Conservation (phyloP, 2,329 filamentous ascomycete genomes). For the Fusarium bactridioides region DNA sequence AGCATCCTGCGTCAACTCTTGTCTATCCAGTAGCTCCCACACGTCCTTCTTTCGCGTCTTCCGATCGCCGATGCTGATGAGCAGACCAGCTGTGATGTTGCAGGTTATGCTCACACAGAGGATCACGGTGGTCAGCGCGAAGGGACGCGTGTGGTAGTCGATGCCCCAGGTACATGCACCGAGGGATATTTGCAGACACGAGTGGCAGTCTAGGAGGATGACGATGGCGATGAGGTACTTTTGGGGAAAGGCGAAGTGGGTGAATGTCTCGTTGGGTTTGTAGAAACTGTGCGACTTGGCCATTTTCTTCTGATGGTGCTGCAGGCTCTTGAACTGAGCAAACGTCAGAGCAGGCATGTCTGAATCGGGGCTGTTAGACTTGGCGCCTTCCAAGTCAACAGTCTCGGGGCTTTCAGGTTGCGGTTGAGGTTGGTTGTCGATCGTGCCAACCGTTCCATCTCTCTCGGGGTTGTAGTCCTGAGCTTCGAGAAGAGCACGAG, state of each 20-base stretch:
- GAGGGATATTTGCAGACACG: constrained; percentile 79
- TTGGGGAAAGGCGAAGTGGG: constrained; percentile 81
- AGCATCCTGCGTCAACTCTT: constrained; percentile 73
- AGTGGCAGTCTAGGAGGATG: constrained; percentile 81
- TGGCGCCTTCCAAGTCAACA: constrained; percentile 52
- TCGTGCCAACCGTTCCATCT: constrained; percentile 7
- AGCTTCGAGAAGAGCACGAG: constrained; percentile 25
- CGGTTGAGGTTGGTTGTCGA: constrained; percentile 47
- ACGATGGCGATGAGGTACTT: constrained; percentile 78
- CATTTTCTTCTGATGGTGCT: constrained; percentile 82
- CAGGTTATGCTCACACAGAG: constrained; percentile 80
- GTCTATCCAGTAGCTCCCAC: constrained; percentile 76
- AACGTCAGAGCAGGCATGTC: constrained; percentile 69
- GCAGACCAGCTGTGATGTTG: constrained; percentile 78
- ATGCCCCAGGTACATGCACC: constrained; percentile 83
- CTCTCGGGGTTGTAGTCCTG: constrained; percentile 16
- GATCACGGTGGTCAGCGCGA: constrained; percentile 81
- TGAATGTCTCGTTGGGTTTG: constrained; percentile 85
- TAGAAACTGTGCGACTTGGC: constrained; percentile 87
- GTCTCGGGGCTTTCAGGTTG: constrained; percentile 49
- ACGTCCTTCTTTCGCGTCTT: constrained; percentile 87
- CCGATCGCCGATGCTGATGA: constrained; percentile 80
- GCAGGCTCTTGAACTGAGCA: constrained; percentile 72
- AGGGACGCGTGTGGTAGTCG: constrained; percentile 71
- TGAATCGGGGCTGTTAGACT: constrained; percentile 49